Evolutionary conservation across 306 rosid genomes (phyloP).

Genomic region (Cicer bijugum): DNA sequence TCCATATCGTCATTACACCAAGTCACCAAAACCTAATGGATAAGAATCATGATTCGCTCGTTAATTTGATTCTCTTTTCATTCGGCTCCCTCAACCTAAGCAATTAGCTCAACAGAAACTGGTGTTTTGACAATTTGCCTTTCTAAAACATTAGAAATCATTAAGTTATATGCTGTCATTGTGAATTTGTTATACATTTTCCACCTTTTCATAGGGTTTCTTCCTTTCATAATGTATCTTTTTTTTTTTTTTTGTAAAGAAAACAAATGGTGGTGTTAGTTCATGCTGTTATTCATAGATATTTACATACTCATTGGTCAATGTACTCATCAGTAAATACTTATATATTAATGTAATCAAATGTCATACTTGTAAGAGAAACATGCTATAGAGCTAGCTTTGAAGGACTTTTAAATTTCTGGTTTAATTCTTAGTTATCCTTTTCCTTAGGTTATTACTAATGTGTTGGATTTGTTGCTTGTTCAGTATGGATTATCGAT

Average conservation of each 20-base stretch:
- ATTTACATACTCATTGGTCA: constrained; percentile 42
- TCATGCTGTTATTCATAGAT: constrained; percentile 43
- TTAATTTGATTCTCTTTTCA: constrained; percentile 43
- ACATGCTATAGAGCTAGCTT: constrained; percentile 6
- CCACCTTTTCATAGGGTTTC: constrained; percentile 35
- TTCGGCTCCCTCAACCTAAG: constrained; percentile 41
- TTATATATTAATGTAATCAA: constrained; percentile 42
- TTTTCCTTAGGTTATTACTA: not conserved
- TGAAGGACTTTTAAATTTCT: constrained; percentile 6
- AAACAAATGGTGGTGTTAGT: constrained; percentile 43
- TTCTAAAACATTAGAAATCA: constrained; percentile 31
- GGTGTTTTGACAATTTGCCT: constrained; percentile 37
- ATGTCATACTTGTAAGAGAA: constrained; percentile 28
- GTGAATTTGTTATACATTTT: constrained; percentile 38
- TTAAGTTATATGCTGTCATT: constrained; percentile 29
- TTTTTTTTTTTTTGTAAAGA: constrained; percentile 46
- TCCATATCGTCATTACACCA: constrained; percentile 55
- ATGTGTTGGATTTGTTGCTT: constrained; percentile 21
- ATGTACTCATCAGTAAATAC: constrained; percentile 38
- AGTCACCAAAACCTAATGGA: constrained; percentile 63
- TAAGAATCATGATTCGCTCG: constrained; percentile 29
- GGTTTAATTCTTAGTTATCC: not conserved
- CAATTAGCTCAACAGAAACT: constrained; percentile 37
- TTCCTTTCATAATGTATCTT: constrained; percentile 45
- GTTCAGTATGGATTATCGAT: not conserved